Conservation (phyloP, 345 rosid species). For the Crucihimalaya himalaica region DNA sequence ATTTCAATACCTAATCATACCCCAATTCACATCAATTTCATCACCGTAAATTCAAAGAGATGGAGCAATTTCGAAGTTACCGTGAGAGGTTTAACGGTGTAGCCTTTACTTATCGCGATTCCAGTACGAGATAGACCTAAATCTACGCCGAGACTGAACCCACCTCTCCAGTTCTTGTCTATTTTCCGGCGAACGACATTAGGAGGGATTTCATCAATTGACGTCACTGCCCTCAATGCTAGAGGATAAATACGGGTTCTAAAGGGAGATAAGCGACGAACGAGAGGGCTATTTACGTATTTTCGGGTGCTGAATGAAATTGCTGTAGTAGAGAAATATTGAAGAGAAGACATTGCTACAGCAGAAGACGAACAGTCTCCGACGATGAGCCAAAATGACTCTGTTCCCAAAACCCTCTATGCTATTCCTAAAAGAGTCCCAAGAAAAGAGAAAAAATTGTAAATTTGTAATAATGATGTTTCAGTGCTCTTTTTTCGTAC, state of each 20-base stretch:
- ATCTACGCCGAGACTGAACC: conserved; percentile 89
- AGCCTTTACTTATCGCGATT: conserved; percentile 84
- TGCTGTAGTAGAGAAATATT: neutral
- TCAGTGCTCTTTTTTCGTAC: conserved; percentile 4
- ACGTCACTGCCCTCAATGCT: conserved; percentile 36
- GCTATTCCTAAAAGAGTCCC: rapidly evolving
- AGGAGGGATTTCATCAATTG: conserved; percentile 60
- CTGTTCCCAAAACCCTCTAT: neutral
- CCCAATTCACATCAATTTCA: conserved; percentile 2
- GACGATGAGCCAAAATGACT: conserved; percentile 8
- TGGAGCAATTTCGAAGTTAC: conserved; percentile 37
- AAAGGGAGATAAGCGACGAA: neutral
- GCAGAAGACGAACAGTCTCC: conserved; percentile 5
- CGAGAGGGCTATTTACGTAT: conserved; percentile 24
- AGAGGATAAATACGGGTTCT: conserved; percentile 4
- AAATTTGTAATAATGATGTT: neutral
- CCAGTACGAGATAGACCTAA: conserved; percentile 81
- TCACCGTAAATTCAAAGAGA: neutral
- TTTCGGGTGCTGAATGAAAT: conserved; percentile 3
- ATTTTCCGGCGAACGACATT: conserved; percentile 67
- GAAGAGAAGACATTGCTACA: conserved; percentile 40
- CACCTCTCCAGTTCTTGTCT: conserved; percentile 71
- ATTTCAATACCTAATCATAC: conserved; percentile 60
- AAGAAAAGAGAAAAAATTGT: neutral
- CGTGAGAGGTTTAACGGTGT: conserved; percentile 68